Conservation (phyloP, 1,284 basidiomycete species). For the Vanrija sp. region DNA sequence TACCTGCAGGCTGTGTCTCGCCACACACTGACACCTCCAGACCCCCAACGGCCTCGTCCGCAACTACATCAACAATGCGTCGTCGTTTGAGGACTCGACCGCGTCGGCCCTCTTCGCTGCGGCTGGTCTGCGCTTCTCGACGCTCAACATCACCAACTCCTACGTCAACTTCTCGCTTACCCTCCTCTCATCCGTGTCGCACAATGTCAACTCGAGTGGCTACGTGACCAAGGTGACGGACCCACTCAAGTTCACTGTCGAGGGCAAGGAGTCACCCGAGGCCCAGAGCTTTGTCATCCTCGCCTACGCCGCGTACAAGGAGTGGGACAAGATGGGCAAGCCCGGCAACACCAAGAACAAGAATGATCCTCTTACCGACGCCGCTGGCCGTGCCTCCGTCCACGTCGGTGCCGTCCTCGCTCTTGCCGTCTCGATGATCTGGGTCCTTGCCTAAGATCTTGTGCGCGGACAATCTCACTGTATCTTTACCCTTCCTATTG, state of each 20-base stretch:
- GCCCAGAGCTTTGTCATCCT: slow-evolving; percentile 68
- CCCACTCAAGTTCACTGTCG: slow-evolving; percentile 56
- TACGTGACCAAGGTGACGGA: slow-evolving; percentile 70
- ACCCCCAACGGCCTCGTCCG: slow-evolving; percentile 60
- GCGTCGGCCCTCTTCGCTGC: slow-evolving; percentile 72
- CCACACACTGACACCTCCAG: slow-evolving; percentile 34
- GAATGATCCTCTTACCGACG: slow-evolving; percentile 16
- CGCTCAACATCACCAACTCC: slow-evolving; percentile 40
- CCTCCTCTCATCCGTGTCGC: slow-evolving; percentile 35
- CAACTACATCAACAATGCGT: slow-evolving; percentile 67
- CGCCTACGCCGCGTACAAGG: slow-evolving; percentile 66
- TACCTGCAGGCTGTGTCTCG: neutral
- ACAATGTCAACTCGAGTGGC: slow-evolving; percentile 51
- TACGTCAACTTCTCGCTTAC: slow-evolving; percentile 34
- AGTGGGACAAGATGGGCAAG: slow-evolving; percentile 60
- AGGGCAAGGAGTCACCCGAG: slow-evolving; percentile 59
- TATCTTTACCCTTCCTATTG: too few relatives aligned
- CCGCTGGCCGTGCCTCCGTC: neutral
- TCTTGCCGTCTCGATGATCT: neutral
- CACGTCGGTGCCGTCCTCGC: neutral
- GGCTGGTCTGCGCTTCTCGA: slow-evolving; percentile 61
- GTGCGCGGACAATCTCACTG: neutral
- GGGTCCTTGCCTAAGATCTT: neutral
- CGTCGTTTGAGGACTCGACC: slow-evolving; percentile 69
- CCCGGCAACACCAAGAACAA: slow-evolving; percentile 49